phyloP scores from a whole-genome alignment of 331 rosid species.

The Malus hybrid region DNA sequence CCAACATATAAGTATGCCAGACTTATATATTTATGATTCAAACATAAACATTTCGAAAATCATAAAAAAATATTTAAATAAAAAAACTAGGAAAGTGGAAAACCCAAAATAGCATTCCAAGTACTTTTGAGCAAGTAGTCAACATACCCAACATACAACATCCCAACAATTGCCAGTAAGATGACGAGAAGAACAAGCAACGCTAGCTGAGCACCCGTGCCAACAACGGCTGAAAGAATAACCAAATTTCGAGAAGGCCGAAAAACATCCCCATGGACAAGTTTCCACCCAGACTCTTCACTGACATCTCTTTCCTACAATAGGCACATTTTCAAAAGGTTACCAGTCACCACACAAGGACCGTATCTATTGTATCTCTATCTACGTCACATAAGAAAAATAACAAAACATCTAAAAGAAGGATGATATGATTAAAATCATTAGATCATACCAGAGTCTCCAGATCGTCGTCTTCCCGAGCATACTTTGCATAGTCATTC shows the following conservation, averaged over 20 bases:
- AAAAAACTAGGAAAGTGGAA: neutral
- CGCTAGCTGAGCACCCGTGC: constrained; percentile 96
- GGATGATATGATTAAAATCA: constrained; percentile 2
- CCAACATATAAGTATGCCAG: neutral
- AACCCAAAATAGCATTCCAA: constrained; percentile 9
- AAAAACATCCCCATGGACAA: constrained; percentile 98
- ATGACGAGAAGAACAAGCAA: constrained; percentile 93
- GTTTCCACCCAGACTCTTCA: constrained; percentile 99
- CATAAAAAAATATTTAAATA: too few relatives aligned
- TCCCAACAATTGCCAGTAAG: constrained; percentile 89
- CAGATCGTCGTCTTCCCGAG: constrained; percentile 95
- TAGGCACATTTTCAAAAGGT: constrained; percentile 7
- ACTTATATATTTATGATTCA: neutral
- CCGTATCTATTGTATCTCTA: constrained; percentile 2
- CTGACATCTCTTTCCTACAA: constrained; percentile 95
- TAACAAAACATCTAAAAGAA: neutral
- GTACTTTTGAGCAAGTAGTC: constrained; percentile 1
- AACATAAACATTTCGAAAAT: neutral
- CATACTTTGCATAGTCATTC: constrained; percentile 98
- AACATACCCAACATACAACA: constrained; percentile 94
- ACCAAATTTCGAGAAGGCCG: constrained; percentile 78
- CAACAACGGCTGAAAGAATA: constrained; percentile 93
- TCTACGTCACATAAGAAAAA: neutral
- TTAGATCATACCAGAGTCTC: constrained; percentile 73
- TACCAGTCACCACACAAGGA: constrained; percentile 13